phyloP scores from a whole-genome alignment of 116 monocot species.

The Posidonia oceanica region DNA sequence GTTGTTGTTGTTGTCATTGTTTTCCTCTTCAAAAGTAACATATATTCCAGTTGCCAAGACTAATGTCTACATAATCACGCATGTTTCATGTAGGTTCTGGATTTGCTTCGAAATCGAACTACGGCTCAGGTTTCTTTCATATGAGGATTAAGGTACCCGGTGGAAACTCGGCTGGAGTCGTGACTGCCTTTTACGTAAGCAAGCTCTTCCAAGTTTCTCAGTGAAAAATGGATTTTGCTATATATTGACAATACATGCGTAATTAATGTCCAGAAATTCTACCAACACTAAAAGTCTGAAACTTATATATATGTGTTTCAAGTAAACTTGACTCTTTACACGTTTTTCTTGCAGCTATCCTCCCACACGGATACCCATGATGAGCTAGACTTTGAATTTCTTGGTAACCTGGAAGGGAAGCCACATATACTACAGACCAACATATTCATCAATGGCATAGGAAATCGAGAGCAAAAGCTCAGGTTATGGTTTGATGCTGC shows the following conservation, averaged over 20 bases:
- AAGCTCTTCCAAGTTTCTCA: too few species aligned
- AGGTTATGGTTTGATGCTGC: slow-evolving; percentile 65
- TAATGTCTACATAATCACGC: too few species aligned
- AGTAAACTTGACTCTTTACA: too few species aligned
- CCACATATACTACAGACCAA: slow-evolving; percentile 69
- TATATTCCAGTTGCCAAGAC: too few species aligned
- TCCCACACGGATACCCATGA: slow-evolving; percentile 19
- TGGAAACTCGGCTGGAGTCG: slow-evolving; percentile 49
- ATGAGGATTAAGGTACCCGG: slow-evolving; percentile 37
- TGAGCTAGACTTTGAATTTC: slow-evolving; percentile 78
- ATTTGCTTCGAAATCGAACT: slow-evolving; percentile 39
- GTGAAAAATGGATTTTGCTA: background rate
- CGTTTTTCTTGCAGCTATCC: too few species aligned
- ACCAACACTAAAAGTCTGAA: too few species aligned
- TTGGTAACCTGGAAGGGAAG: slow-evolving; percentile 43
- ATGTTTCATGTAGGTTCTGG: slow-evolving; percentile 20
- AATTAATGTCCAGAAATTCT: too few species aligned
- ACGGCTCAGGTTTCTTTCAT: slow-evolving; percentile 43
- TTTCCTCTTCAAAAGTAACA: too few species aligned
- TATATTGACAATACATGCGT: background rate
- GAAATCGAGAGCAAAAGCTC: slow-evolving; percentile 59
- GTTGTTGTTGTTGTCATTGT: too few species aligned
- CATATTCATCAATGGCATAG: slow-evolving; percentile 64
- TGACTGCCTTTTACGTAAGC: slow-evolving; percentile 60
- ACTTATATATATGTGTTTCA: too few species aligned